Base-by-base conservation (phyloP, 176 grass and related monocot species). In the Bromus sterilis region DNA sequence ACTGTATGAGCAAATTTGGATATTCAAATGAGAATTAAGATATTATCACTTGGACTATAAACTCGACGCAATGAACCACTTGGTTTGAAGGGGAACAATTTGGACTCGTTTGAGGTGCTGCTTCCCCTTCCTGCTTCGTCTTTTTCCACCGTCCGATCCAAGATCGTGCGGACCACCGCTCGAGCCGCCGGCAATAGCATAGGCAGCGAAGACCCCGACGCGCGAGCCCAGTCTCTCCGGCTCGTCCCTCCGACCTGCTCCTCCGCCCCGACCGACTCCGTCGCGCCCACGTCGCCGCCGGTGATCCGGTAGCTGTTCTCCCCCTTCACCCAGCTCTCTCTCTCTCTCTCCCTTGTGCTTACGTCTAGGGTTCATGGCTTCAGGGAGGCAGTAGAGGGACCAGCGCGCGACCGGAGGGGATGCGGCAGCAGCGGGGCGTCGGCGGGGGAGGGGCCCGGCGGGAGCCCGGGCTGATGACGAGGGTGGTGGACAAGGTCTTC, bases 401-500 rank as follows among this genome's bases (percentile, higher is more conserved):
- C 39, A 26, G 23, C 42, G 39, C 15, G 53, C 61, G 32, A 69
- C 30, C 30, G 78, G 71, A 31, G 73, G 86, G 35, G 71, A 92
- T 95, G 81, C 81, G 77, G 82, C 89, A 71, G 63, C 81, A 83
- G 26, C 80, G 88, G 51, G 79, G 75, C 14, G 77, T 77, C 23
- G 71, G 36, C 64, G 57, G 25, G 15, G 84, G 78, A 5, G 71
- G 75, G n/a, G 82, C 55, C 13, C 56, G 63, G 6, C 70, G 59
- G 77, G 89, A 86, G 1, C 74, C 88, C 11, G 89, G 84, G 30
- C 16, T 84, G 65, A 26, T 95, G 72, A 95, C 76, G 62, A 89
- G 86, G 79, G 85, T 87, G 7, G 93, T 99, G 58, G 82, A 82
- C 62, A 84, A 68, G 84, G 93, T 95, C 57, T 90, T 95, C 83